These are phyloP conservation scores for Trametes pubescens DNA, from an alignment of 1,284 basidiomycete genomes.

Conservation along the genomic window DNA sequence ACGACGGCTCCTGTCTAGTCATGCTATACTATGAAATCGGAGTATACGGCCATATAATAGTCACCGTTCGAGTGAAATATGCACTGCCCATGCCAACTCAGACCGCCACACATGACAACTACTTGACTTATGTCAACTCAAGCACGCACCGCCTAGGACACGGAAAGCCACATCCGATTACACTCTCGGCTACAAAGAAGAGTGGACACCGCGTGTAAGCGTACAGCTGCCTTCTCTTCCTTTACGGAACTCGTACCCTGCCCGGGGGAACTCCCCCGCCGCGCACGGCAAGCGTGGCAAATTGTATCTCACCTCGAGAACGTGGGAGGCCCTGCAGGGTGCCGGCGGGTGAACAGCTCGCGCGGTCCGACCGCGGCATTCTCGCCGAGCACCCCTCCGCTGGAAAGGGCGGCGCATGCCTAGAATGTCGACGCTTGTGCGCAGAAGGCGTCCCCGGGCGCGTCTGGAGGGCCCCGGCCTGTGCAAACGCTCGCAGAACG, in stretches of 20 bases:
- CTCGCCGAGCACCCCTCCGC: slow-evolving; percentile 21
- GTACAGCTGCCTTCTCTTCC: not conserved
- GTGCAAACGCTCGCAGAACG: no score
- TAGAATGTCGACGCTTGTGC: slow-evolving; percentile 16
- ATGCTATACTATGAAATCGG: no score
- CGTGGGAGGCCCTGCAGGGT: not conserved
- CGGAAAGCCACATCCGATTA: not conserved
- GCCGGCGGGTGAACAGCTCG: slow-evolving; percentile 2
- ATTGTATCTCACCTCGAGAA: slow-evolving; percentile 3
- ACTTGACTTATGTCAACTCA: no score
- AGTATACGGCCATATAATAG: no score
- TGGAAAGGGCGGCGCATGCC: slow-evolving; percentile 15
- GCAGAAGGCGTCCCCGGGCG: not conserved
- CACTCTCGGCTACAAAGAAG: not conserved
- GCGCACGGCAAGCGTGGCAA: not conserved
- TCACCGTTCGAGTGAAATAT: no score
- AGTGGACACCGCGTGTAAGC: not conserved
- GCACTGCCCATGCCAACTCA: no score
- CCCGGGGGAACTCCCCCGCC: not conserved
- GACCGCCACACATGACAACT: no score
- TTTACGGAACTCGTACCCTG: slow-evolving; percentile 3
- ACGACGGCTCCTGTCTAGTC: no score
- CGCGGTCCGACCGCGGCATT: slow-evolving; percentile 12
- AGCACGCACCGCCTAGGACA: no score
- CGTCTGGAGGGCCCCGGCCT: not conserved